Evolutionary conservation across 179 eudicot genomes (phyloP), one percentile per base, ranked within the genome.

Genomic region (Gypsophila paniculata): DNA sequence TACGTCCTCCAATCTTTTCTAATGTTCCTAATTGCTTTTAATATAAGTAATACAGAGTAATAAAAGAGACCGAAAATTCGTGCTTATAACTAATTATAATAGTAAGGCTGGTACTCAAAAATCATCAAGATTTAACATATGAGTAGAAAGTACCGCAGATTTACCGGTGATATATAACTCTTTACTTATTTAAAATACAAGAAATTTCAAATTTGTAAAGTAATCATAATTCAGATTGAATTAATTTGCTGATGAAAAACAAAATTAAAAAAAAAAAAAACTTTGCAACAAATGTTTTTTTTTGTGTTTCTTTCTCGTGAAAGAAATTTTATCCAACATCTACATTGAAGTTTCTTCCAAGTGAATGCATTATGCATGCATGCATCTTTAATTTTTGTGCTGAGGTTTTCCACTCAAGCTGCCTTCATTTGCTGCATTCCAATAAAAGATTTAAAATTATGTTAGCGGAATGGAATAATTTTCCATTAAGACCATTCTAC

Each of bases 391-490:
- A n/a, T n/a, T n/a, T n/a, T 63, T 23, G 13, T 42, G 65, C 46
- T 6, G 17, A 18, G 64, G 48, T 51, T 48, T 32, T 26, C 32
- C 21, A 68, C 79, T 89, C 75, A 87, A 49, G 91, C 86, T 10
- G 88, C 68, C 83, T 91, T 91, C 80, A 17, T 42, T 87, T 85
- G 84, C 93, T 87, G 89, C 74, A 59, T 54, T 59, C 29, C 29
- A 48, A 19, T 39, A 57, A 25, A 42, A 26, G 14, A 58, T 21
- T 21, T 42, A 46, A 46, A 46, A 0, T 10, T 48, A 23, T 44
- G 42, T 68, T 52, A 77, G 13, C 12, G 13, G 23, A 74, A 17
- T 46, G 1, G 3, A 46, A 1, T 2, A 42, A 6, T 42, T 42
- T 11, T 46, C 52, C 11, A 2, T 2, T 42, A 42, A 42, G 15